Conservation (phyloP, 345 rosid genomes). For the Brassica cretica region DNA sequence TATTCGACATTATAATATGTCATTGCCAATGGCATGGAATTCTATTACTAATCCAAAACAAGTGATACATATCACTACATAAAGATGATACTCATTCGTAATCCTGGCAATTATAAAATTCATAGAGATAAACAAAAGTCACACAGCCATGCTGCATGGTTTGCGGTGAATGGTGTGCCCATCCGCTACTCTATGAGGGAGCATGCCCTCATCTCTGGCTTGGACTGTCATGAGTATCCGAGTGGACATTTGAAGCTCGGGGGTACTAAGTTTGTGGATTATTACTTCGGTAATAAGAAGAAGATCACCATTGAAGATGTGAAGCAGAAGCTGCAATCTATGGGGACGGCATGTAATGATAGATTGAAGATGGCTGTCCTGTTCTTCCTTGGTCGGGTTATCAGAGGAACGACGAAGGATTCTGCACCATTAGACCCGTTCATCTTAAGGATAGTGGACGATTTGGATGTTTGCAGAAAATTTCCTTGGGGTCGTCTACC, state of each 20-base stretch:
- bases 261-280: background rate
- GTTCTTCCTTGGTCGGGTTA: background rate
- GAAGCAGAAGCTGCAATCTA: background rate
- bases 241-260: background rate
- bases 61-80: constrained; percentile 1
- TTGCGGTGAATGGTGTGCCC: background rate
- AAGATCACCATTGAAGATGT: background rate
- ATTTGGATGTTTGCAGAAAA: background rate
- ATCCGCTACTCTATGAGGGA: background rate
- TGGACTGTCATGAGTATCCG: background rate
- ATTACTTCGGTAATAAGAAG: background rate
- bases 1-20: background rate
- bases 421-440: background rate
- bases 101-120: background rate
- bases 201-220: background rate
- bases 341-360: background rate
- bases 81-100: background rate
- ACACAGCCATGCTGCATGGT: background rate
- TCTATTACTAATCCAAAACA: constrained; percentile 12
- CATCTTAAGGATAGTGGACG: background rate
- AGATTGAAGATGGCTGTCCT: background rate
- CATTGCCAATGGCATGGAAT: background rate
- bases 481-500: background rate
- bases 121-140: constrained; percentile 2
- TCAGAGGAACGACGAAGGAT: background rate